phyloP scores from a whole-genome alignment of 768 basidiomycete genomes.

The Lactarius deliciosus region DNA sequence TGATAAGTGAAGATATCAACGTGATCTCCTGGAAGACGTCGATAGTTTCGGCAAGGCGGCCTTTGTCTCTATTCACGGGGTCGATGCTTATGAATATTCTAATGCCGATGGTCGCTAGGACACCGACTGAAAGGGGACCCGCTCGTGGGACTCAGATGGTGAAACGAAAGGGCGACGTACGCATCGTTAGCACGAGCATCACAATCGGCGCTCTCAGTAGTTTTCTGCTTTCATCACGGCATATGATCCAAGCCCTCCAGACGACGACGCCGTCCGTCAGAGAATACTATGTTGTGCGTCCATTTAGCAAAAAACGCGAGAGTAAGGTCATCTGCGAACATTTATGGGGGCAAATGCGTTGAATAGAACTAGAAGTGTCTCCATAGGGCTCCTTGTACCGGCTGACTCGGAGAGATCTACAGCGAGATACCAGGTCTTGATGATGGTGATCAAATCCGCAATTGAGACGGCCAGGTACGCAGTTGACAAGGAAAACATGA shows the following conservation, averaged over 20 bases:
- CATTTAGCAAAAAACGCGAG: not conserved
- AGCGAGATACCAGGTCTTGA: not conserved
- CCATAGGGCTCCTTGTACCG: not conserved
- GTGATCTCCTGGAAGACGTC: constrained; percentile 1
- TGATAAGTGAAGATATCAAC: constrained; percentile 4
- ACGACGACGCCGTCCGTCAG: constrained; percentile 4
- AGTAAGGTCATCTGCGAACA: not conserved
- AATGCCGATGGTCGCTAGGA: not conserved
- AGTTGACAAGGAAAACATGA: constrained; percentile 6
- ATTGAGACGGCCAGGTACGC: not conserved
- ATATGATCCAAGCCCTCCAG: constrained; percentile 5
- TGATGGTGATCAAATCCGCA: not conserved
- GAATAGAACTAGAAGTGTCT: not conserved
- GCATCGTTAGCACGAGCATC: constrained; percentile 1
- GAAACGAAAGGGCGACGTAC: not conserved
- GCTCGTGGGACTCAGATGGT: not conserved
- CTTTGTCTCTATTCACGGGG: not conserved
- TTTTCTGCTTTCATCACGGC: constrained; percentile 1
- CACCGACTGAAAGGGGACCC: not conserved
- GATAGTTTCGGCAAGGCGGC: not conserved
- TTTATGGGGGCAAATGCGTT: not conserved
- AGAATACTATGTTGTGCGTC: not conserved
- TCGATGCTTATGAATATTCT: not conserved
- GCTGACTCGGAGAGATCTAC: not conserved
- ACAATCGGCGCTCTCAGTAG: not conserved